Evolutionary conservation across 768 basidiomycete genomes (phyloP), one percentile per base, ranked within the genome.

Genomic region (Sporobolomyces phaffii): DNA sequence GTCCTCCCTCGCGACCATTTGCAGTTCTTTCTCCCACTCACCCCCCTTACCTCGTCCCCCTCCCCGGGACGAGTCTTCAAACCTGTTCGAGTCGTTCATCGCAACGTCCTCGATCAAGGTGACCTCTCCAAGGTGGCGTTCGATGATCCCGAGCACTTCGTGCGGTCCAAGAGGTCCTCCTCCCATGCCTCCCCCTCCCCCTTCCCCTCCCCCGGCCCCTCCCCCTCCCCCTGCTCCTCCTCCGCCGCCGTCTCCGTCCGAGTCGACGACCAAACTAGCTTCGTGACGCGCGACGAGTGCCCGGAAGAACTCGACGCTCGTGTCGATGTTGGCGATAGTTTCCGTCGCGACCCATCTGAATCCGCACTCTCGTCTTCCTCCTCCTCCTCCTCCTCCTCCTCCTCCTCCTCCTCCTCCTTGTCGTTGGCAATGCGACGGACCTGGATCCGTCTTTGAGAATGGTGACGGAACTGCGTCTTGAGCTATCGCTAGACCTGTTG

Each of bases 31-130:
- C 10, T 53, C 31, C 28, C 41, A 63, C 18, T 15, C 9, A 18
- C 34, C 57, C 41, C 40, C 29, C 43, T 57, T n/a, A n/a, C n/a
- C n/a, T n/a, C n/a, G n/a, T n/a, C 63, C 40, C 7, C 11, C 13
- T 24, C 26, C 28, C 15, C 48, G 20, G 43, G 47, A 11, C 33
- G n/a, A n/a, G n/a, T n/a, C 52, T 20, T 22, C 47, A 8, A 29
- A 54, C 45, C 64, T 34, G 14, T 49, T 36, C 60, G 63, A 24
- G 34, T 70, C 69, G 11, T 56, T 64, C 69, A 70, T 65, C 57
- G 64, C 69, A 5, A 26, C 51, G 22, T 44, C 45, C 44, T 70
- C 69, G 41, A 63, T 57, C 34, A 65, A n/a, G 44, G 60, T 64
- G 24, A 70, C 56, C 5, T 50, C 61, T 22, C 38, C 57, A 15